Evolutionary conservation across 805 yeast species (phyloP), one percentile per base, ranked within the genome.

Genomic region (Nakazawaea pomicola): DNA sequence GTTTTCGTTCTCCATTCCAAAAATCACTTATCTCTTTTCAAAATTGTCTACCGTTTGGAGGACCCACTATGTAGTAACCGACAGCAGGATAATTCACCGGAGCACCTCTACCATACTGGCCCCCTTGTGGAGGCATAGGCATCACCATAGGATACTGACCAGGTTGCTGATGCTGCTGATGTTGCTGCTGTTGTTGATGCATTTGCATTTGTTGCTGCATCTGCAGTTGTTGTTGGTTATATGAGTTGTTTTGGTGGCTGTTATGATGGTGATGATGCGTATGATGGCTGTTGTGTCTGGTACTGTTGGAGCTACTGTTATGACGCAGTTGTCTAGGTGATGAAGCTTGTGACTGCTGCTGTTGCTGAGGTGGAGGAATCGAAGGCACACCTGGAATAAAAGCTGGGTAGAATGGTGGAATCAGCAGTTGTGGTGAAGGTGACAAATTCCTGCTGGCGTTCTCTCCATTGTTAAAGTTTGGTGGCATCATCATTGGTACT

Each of bases 121-220:
- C 31, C 4, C 34, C 34, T 14, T 33, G 43, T 15, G 36, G 37
- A 12, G 43, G 43, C 31, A 40, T 29, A 14, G 43, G 43, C 21
- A 40, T 29, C 24, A 39, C 23, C 43, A 40, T 34, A 2, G 43
- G 43, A 23, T 40, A 40, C 18, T 40, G 43, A 28, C 43, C 43
- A 16, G 19, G 36, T 17, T 25, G 42, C 10, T 19, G 38, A 17
- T 19, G 37, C n/a, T n/a, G 37, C 29, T 39, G 43, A 20, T 30
- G 41, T 25, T 25, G 30, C 3, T 15, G 31, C n/a, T n/a, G n/a
- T n/a, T n/a, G n/a, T n/a, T n/a, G n/a, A n/a, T n/a, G n/a, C n/a
- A n/a, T n/a, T n/a, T n/a, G n/a, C n/a, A n/a, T n/a, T n/a, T n/a
- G n/a, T n/a, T n/a, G n/a, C n/a, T 24, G 28, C 6, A 11, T 11